phyloP scores from a whole-genome alignment of 108 stramenopile species.

The Skeletonema costatum region DNA sequence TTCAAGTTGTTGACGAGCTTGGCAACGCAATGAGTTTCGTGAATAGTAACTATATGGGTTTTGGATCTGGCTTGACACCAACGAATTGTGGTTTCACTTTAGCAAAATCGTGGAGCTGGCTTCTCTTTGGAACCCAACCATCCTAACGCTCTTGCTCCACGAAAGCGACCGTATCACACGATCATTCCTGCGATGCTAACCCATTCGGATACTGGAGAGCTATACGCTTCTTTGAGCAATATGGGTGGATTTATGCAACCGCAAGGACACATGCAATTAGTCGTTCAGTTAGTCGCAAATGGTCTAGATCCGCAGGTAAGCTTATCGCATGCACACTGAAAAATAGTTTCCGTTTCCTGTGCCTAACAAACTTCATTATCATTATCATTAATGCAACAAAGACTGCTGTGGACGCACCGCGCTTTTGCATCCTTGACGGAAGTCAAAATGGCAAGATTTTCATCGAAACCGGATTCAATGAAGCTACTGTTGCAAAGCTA shows the following conservation, averaged over 20 bases:
- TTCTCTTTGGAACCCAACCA: conserved; percentile 82
- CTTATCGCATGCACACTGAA: background rate
- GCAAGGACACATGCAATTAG: conserved; percentile 95
- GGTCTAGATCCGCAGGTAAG: conserved; percentile 76
- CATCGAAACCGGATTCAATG: conserved; percentile 74
- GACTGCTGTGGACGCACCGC: conserved; percentile 90
- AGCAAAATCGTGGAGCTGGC: conserved; percentile 94
- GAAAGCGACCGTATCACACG: conserved; percentile 96
- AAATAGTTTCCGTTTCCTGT: background rate
- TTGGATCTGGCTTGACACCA: conserved; percentile 95
- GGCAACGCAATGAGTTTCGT: conserved; percentile 97
- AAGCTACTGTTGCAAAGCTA: conserved; percentile 59
- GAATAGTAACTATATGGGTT: conserved; percentile 95
- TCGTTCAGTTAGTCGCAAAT: conserved; percentile 74
- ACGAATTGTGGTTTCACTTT: conserved; percentile 92
- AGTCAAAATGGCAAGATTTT: conserved; percentile 67
- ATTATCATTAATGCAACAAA: conserved; percentile 39
- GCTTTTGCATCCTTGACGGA: conserved; percentile 93
- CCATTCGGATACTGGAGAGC: conserved; percentile 73
- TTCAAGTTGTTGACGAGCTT: conserved; percentile 86
- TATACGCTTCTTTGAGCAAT: conserved; percentile 88
- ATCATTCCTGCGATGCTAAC: conserved; percentile 96
- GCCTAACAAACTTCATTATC: background rate
- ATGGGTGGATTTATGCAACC: conserved; percentile 99
- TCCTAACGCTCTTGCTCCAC: conserved; percentile 84